These are phyloP conservation scores for Arthrobotrys conoides DNA, from an alignment of 2,329 filamentous ascomycete genomes.

Conservation along the genomic window DNA sequence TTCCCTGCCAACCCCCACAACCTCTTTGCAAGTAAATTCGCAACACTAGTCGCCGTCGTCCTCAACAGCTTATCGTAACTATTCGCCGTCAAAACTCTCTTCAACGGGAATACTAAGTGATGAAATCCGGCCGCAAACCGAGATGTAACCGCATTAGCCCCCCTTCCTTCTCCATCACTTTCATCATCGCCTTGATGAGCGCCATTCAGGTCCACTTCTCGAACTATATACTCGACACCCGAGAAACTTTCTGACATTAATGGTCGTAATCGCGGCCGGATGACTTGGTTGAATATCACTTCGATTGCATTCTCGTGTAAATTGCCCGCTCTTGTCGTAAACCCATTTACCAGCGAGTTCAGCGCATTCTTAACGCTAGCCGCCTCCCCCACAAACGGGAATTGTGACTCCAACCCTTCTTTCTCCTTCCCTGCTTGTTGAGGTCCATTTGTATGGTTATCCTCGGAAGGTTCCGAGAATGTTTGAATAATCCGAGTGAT, in stretches of 20 bases:
- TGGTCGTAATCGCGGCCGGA: conserved; percentile 86
- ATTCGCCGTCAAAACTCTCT: conserved; percentile 82
- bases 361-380: conserved; percentile 78
- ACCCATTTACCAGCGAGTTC: conserved; percentile 77
- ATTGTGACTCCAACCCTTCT: conserved; percentile 74
- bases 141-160: conserved; percentile 78
- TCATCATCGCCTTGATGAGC: conserved; percentile 68
- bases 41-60: conserved; percentile 80
- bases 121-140: conserved; percentile 91
- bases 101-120: conserved; percentile 84
- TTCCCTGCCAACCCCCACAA: conserved; percentile 84
- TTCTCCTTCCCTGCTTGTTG: conserved; percentile 23
- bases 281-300: conserved; percentile 87
- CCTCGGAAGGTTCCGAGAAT: conserved; percentile 43
- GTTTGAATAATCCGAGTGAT: conserved; percentile 84
- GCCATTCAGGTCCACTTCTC: conserved; percentile 70
- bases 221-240: conserved; percentile 86
- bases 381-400: conserved; percentile 84
- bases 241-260: conserved; percentile 90
- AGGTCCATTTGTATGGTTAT: conserved; percentile 3
- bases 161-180: conserved; percentile 66
- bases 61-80: conserved; percentile 84
- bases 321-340: conserved; percentile 83
- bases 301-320: conserved; percentile 86
- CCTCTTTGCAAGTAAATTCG: conserved; percentile 86